phyloP scores from a whole-genome alignment of 1,139 yeast genomes.

The Saccharomyces uvarum region DNA sequence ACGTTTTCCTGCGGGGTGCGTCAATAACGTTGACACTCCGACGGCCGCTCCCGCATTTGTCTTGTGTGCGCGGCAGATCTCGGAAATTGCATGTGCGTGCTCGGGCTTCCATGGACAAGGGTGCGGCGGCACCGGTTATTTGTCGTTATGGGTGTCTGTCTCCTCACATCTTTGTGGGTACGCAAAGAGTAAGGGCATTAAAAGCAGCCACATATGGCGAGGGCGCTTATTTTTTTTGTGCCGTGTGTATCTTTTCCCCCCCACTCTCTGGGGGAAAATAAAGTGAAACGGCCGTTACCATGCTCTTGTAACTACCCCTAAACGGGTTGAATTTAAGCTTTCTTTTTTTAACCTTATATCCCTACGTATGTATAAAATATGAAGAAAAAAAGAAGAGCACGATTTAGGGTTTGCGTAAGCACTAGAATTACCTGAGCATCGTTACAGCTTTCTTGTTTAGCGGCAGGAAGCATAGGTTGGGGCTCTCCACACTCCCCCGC shows the following conservation, averaged over 20 bases:
- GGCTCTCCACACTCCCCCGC: not conserved
- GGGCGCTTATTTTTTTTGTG: not conserved
- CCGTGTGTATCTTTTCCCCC: not conserved
- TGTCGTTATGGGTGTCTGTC: not conserved
- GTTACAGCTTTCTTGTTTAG: not conserved
- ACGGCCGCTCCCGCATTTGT: not conserved
- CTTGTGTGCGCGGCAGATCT: not conserved
- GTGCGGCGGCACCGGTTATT: not conserved
- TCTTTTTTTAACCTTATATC: not conserved
- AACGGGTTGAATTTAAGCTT: not conserved
- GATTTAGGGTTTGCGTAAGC: not conserved
- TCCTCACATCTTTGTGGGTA: not conserved
- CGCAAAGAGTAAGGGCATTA: not conserved
- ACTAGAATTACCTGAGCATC: not conserved
- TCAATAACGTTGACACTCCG: not conserved
- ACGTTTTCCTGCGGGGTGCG: not conserved
- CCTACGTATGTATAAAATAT: not conserved
- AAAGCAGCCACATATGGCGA: not conserved
- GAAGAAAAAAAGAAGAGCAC: not conserved
- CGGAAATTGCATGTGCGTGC: not conserved
- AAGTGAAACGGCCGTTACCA: not conserved
- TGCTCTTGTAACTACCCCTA: not conserved
- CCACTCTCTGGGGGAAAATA: not conserved
- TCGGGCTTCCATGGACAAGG: not conserved
- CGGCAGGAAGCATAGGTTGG: not conserved